phyloP scores from a whole-genome alignment of 257 asterid genomes.

The Misopates orontium region DNA sequence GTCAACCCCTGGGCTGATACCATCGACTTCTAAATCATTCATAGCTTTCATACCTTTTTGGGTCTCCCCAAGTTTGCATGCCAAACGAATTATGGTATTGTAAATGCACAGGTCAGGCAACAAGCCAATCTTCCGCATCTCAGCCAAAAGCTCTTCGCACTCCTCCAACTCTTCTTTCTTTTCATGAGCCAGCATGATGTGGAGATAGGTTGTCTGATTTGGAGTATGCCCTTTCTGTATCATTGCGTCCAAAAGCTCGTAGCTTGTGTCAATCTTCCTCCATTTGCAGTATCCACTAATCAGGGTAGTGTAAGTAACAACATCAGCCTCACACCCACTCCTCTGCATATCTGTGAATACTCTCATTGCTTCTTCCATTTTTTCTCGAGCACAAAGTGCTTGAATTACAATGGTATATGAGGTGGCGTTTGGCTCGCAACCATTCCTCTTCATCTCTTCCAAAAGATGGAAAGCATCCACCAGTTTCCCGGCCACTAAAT shows the following conservation, averaged over 20 bases:
- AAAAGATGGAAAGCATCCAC: conserved; percentile 73
- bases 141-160: conserved; percentile 67
- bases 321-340: conserved; percentile 70
- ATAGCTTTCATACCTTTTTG: conserved; percentile 51
- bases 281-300: conserved; percentile 91
- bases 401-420: conserved; percentile 81
- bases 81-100: conserved; percentile 61
- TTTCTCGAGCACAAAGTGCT: conserved; percentile 72
- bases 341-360: conserved; percentile 68
- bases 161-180: conserved; percentile 83
- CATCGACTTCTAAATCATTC: conserved; percentile 66
- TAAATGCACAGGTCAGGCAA: conserved; percentile 61
- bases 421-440: conserved; percentile 71
- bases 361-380: conserved; percentile 75
- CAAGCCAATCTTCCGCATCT: conserved; percentile 65
- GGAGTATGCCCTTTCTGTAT: conserved; percentile 67
- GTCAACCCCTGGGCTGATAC: conserved; percentile 76
- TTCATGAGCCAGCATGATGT: conserved; percentile 83
- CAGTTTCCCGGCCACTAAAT: conserved; percentile 71
- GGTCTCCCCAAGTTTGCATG: conserved; percentile 77
- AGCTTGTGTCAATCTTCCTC: conserved; percentile 62
- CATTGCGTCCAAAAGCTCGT: conserved; percentile 70
- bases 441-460: conserved; percentile 72
- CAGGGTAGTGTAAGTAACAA: conserved; percentile 72
- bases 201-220: conserved; percentile 66